Evolutionary conservation across 2,329 filamentous ascomycete species (phyloP).

Genomic region (Cordyceps militaris): DNA sequence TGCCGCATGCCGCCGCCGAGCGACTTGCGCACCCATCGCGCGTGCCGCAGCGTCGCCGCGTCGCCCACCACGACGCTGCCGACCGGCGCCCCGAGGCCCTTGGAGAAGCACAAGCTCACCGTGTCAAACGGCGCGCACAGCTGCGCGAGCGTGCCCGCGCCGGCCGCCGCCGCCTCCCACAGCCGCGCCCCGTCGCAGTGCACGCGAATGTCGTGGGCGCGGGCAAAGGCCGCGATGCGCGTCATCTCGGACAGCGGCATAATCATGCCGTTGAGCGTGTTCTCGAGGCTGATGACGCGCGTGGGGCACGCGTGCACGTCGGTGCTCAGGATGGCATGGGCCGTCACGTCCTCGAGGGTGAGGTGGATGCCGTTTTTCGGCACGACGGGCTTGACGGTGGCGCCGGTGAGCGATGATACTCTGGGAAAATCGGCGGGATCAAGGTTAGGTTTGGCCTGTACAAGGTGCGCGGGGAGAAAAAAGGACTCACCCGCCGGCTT

Average conservation of each 20-base stretch:
- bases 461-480: background rate
- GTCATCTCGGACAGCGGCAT: slow-evolving; percentile 67
- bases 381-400: slow-evolving; percentile 57
- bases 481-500: slow-evolving; percentile 49
- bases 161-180: slow-evolving; percentile 73
- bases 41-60: slow-evolving; percentile 28
- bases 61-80: slow-evolving; percentile 64
- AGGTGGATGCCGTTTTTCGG: slow-evolving; percentile 67
- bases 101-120: slow-evolving; percentile 72
- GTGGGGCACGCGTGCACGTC: slow-evolving; percentile 77
- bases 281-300: slow-evolving; percentile 74
- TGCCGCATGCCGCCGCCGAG: slow-evolving; percentile 71
- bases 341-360: slow-evolving; percentile 68
- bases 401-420: slow-evolving; percentile 63
- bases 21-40: slow-evolving; percentile 52
- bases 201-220: slow-evolving; percentile 54
- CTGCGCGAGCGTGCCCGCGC: slow-evolving; percentile 55
- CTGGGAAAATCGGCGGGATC: slow-evolving; percentile 31
- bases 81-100: slow-evolving; percentile 74
- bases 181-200: slow-evolving; percentile 75
- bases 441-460: slow-evolving; percentile 14
- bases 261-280: slow-evolving; percentile 73
- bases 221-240: slow-evolving; percentile 64
- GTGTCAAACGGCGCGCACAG: slow-evolving; percentile 66
- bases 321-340: slow-evolving; percentile 55